Evolutionary conservation across 345 rosid genomes (phyloP).

Genomic region (Aegle marmelos): DNA sequence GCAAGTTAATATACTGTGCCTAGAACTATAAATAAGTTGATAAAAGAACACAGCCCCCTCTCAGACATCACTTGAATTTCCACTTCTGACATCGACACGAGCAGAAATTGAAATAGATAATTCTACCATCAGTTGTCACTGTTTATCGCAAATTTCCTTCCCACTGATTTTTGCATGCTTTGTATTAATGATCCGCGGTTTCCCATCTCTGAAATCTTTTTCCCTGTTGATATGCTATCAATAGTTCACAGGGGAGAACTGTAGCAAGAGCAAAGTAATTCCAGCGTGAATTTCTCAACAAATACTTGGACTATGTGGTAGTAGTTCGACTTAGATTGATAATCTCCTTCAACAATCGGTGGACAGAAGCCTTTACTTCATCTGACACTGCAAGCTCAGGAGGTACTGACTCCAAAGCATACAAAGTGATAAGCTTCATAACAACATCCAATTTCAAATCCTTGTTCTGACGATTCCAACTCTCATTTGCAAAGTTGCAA

Average conservation of each 20-base stretch:
- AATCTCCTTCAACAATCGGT: slow-evolving; percentile 46
- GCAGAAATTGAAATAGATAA: not conserved
- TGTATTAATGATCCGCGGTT: not conserved
- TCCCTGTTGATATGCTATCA: not conserved
- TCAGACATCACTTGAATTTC: too few species aligned
- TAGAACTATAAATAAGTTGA: not conserved
- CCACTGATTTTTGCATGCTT: not conserved
- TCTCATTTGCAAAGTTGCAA: slow-evolving; percentile 61
- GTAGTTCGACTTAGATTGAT: slow-evolving; percentile 49
- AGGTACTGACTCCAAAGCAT: slow-evolving; percentile 53
- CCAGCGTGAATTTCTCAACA: not conserved
- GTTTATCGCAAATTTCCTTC: not conserved
- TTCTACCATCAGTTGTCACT: not conserved
- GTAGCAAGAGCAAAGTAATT: not conserved
- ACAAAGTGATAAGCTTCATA: slow-evolving; percentile 55
- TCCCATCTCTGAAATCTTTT: not conserved
- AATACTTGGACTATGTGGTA: not conserved
- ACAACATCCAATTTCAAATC: slow-evolving; percentile 47
- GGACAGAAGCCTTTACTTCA: slow-evolving; percentile 53
- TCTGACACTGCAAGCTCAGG: slow-evolving; percentile 45
- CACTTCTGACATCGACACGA: too few species aligned
- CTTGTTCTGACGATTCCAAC: slow-evolving; percentile 39
- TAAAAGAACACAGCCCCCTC: too few species aligned
- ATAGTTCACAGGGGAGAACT: not conserved
- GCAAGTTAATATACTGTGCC: not conserved